phyloP scores from a whole-genome alignment of 108 stramenopile genomes.

The Nannochloropsis salina region DNA sequence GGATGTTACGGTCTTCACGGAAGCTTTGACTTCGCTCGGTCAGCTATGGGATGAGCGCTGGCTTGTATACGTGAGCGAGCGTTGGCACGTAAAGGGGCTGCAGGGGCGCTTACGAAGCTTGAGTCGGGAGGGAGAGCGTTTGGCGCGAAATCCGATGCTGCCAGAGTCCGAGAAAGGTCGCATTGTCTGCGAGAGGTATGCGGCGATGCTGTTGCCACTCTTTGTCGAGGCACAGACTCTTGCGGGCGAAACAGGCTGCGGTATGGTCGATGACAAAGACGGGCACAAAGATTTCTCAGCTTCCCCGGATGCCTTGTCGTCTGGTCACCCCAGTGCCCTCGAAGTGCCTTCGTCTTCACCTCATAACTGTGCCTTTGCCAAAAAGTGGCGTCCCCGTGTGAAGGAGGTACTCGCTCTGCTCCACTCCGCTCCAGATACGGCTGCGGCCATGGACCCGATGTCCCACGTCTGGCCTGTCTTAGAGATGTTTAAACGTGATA shows the following conservation, averaged over 20 bases:
- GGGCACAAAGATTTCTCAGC: background rate
- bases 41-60: background rate
- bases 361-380: slow-evolving; percentile 12
- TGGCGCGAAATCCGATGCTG: background rate
- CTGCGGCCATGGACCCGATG: background rate
- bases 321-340: background rate
- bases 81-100: slow-evolving; percentile 13
- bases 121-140: background rate
- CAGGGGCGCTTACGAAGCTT: background rate
- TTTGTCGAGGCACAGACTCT: background rate
- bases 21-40: background rate
- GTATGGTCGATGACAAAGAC: background rate
- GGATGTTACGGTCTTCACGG: background rate
- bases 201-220: background rate
- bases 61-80: background rate
- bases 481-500: background rate
- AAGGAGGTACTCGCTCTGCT: background rate
- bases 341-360: background rate
- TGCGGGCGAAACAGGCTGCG: background rate
- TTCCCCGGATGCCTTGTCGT: background rate
- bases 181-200: background rate
- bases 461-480: background rate
- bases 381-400: background rate
- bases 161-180: background rate
- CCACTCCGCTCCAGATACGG: background rate